Conservation (phyloP, 2,329 filamentous ascomycete species). For the Xylariomycetidae sp. region DNA sequence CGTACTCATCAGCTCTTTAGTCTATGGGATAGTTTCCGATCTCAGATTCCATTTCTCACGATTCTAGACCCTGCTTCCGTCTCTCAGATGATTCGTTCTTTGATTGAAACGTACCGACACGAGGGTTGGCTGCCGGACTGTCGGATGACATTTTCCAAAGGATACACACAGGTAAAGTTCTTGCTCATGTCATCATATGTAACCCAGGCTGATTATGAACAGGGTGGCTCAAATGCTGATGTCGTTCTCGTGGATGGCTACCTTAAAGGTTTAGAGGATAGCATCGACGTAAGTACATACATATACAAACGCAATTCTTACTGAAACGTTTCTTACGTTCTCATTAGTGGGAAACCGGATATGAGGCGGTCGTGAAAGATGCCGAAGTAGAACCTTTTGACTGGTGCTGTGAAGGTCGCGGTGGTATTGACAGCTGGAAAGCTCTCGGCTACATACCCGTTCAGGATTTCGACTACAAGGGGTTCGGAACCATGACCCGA, state of each 20-base stretch:
- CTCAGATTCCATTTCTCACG: slow-evolving; percentile 65
- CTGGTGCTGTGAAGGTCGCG: slow-evolving; percentile 67
- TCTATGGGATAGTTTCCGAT: slow-evolving; percentile 69
- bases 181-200: too few relatives aligned
- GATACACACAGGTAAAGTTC: slow-evolving; percentile 61
- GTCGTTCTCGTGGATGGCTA: slow-evolving; percentile 64
- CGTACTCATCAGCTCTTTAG: slow-evolving; percentile 16
- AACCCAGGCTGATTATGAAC: too few relatives aligned
- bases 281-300: slow-evolving; percentile 45
- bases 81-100: slow-evolving; percentile 61
- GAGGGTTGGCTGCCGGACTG: slow-evolving; percentile 72
- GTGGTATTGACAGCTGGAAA: slow-evolving; percentile 70
- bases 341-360: slow-evolving; percentile 59
- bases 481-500: slow-evolving; percentile 65
- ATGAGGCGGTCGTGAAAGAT: slow-evolving; percentile 67
- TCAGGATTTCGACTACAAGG: slow-evolving; percentile 61
- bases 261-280: slow-evolving; percentile 57
- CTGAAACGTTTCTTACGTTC: too few relatives aligned
- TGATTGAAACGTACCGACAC: slow-evolving; percentile 67
- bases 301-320: too few relatives aligned
- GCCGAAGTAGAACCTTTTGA: slow-evolving; percentile 66
- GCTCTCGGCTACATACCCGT: slow-evolving; percentile 65
- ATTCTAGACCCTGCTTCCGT: slow-evolving; percentile 62
- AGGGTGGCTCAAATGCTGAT: slow-evolving; percentile 72
- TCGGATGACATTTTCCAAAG: slow-evolving; percentile 70